These are phyloP conservation scores for Mallotus nudiflorus DNA, from an alignment of 345 rosid species.

Conservation along the genomic window DNA sequence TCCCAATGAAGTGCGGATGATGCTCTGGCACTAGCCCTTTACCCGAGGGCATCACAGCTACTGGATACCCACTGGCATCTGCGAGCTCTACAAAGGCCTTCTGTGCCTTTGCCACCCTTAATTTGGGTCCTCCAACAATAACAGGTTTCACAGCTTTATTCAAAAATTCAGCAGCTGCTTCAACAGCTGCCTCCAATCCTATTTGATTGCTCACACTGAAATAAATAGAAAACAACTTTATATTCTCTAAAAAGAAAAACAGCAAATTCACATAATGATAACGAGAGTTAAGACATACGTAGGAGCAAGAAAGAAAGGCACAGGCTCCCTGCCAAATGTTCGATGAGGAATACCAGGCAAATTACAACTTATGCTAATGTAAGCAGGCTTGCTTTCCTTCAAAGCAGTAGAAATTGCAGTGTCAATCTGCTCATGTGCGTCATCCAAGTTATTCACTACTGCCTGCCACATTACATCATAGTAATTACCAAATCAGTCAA, in stretches of 20 bases:
- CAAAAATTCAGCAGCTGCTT: conserved; percentile 59
- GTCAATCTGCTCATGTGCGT: conserved; percentile 66
- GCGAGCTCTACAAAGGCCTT: conserved; percentile 53
- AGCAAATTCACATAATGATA: neutral
- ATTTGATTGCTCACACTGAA: conserved; percentile 62
- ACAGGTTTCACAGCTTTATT: conserved; percentile 81
- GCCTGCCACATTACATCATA: conserved; percentile 40
- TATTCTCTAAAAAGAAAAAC: neutral
- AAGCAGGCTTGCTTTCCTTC: conserved; percentile 71
- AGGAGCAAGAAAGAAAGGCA: conserved; percentile 60
- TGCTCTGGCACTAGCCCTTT: conserved; percentile 67
- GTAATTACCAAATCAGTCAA: neutral
- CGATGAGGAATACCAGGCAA: conserved; percentile 65
- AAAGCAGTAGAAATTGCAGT: conserved; percentile 70
- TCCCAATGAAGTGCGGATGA: conserved; percentile 67
- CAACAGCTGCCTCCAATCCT: conserved; percentile 74
- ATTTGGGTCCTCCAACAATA: conserved; percentile 61
- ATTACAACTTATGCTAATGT: conserved; percentile 71
- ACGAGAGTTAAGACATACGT: conserved; percentile 36
- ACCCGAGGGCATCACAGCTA: conserved; percentile 68
- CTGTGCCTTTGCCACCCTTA: conserved; percentile 59
- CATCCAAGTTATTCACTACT: conserved; percentile 70
- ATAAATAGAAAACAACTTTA: conserved; percentile 12
- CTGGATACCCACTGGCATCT: conserved; percentile 52
- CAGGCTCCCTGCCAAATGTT: conserved; percentile 60